Base-by-base conservation (phyloP, 2,329 filamentous ascomycete species). In the Reticulascus tulasneorum region DNA sequence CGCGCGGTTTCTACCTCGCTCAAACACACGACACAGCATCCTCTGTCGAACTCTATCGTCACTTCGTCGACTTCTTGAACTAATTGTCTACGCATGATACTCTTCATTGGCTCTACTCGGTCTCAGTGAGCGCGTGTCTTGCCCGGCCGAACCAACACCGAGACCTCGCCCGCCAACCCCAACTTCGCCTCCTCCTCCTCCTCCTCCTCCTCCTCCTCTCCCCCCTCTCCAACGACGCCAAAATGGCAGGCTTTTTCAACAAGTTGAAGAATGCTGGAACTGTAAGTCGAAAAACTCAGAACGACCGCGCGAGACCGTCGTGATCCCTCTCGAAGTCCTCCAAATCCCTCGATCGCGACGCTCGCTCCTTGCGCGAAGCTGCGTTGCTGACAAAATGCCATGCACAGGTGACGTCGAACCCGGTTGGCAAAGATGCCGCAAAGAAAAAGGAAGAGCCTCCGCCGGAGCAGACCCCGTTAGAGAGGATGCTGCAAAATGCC, bases 401-500 rank as follows among this genome's bases (percentile, higher is more conserved):
- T 47, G 45, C 47, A 33, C 39, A 77, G 74, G 61, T 63, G 40
- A 60, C 62, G 46, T 59, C 66, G 35, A 64, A 59, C 44, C 54
- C 62, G 35, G 51, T 62, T 27, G 49, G 52, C 35, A 73, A 73
- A 57, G 70, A 74, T 59, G 58, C 63, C 33, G 55, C 64, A 29
- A 61, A 55, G 47, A 71, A 68, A 56, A 79, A 77, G 56, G 74
- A 79, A 27, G 75, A 79, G 47, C 56, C 64, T n/a, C 47, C 62
- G n/a, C 63, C 64, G n/a, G 79, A 82, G 52, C 50, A 73, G 35
- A 82, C 78, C 3, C 78, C 79, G 4, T 50, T 83, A 39, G 75
- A 82, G 52, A 82, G 88, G 69, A 84, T 94, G 73, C 73, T 98
- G 21, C 76, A 81, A 51, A 84, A 87, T 62, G 81, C 86, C 40